Percentiles rank a stretch among this genome's conserved stretches.
These are phyloP conservation scores for Plasmodium inui DNA, from an alignment of 169 alveolate species.

Conservation along the genomic window DNA sequence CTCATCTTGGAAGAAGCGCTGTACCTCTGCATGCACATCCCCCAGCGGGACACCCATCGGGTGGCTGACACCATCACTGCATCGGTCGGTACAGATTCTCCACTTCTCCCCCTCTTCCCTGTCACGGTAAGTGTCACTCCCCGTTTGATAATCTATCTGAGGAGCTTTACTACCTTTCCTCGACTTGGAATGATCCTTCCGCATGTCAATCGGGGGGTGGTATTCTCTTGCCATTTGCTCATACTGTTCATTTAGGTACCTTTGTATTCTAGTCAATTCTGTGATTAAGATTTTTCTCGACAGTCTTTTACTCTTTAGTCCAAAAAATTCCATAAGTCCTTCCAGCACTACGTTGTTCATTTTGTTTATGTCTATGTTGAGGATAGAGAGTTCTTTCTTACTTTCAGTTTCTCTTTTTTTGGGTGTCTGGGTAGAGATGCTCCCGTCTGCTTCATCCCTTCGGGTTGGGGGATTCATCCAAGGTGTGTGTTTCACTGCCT, in stretches of 20 bases:
- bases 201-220: neutral
- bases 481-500: neutral
- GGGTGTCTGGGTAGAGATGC: neutral
- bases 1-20: neutral
- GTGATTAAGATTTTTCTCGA: constrained; percentile 42
- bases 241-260: constrained; percentile 15
- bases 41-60: neutral
- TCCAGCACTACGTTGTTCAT: constrained; percentile 29
- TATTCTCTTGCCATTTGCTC: neutral
- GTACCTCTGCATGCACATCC: neutral
- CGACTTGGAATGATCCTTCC: neutral
- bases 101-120: neutral
- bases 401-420: neutral
- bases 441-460: neutral
- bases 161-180: neutral
- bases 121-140: neutral
- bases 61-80: neutral
- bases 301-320: constrained; percentile 32
- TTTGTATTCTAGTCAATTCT: constrained; percentile 49
- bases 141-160: neutral
- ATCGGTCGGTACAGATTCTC: neutral
- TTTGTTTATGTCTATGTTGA: constrained; percentile 43
- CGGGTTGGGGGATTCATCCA: neutral
- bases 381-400: constrained; percentile 18
- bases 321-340: constrained; percentile 55